phyloP scores from a whole-genome alignment of 352 stramenopile species.

The Pythium scleroteichum region DNA sequence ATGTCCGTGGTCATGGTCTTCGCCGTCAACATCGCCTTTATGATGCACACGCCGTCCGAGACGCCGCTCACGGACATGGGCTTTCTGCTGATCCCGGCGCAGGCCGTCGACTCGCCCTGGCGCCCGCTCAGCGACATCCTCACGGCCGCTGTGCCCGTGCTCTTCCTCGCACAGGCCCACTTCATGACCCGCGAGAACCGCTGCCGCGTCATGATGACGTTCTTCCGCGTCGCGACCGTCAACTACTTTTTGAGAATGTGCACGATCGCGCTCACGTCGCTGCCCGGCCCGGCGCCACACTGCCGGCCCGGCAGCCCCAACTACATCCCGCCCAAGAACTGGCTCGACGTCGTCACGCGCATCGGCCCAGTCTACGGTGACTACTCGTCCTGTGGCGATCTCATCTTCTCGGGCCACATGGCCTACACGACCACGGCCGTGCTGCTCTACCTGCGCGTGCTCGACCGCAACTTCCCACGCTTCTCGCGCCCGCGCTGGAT shows the following conservation, averaged over 20 bases:
- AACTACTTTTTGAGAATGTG: conserved; percentile 40
- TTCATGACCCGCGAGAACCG: conserved; percentile 34
- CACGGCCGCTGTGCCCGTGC: conserved; percentile 34
- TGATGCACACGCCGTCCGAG: conserved; percentile 36
- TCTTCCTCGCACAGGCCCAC: conserved; percentile 32
- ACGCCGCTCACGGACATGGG: conserved; percentile 45
- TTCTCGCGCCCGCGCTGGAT: conserved; percentile 30
- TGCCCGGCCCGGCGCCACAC: conserved; percentile 48
- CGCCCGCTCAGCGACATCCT: conserved; percentile 43
- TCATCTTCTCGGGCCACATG: conserved; percentile 54
- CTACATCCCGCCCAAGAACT: conserved; percentile 38
- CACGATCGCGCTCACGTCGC: conserved; percentile 42
- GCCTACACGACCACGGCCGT: conserved; percentile 44
- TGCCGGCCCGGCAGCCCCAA: conserved; percentile 29
- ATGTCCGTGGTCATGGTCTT: conserved; percentile 40
- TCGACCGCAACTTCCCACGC: conserved; percentile 32
- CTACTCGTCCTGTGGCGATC: conserved; percentile 45
- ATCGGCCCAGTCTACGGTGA: conserved; percentile 40
- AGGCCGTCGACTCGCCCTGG: conserved; percentile 33
- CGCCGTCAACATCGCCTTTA: conserved; percentile 44
- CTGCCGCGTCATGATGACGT: conserved; percentile 33
- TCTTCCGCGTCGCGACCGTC: conserved; percentile 49
- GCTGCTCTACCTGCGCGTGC: conserved; percentile 40
- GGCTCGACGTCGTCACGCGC: conserved; percentile 47
- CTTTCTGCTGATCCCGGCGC: conserved; percentile 44